Evolutionary conservation across 257 asterid genomes (phyloP), one percentile per base, ranked within the genome.

Genomic region (Cordia subcordata): DNA sequence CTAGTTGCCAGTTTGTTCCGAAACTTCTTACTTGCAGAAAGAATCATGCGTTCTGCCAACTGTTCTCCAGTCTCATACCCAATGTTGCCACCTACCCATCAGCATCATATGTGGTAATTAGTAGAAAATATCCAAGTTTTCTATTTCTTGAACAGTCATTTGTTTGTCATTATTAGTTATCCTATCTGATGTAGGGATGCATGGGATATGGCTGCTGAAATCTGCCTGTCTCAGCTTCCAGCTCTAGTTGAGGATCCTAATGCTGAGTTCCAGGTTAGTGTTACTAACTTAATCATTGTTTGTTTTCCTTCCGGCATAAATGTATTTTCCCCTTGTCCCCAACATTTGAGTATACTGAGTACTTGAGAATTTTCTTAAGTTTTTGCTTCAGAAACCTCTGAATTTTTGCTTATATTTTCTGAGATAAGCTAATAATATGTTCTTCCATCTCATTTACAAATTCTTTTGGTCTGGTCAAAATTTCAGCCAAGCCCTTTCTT

Each of bases 121-220:
- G 52, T 14, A 45, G 42, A 10, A 40, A 61, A 53, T 18, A 13
- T 66, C 50, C 60, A 8, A 13, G 14, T 35, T 23, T 46, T 46
- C 32, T 19, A 10, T 54, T 20, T 53, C 8, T 13, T 35, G 52
- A 15, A 51, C 55, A 33, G 60, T 62, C 44, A 39, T 75, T 60
- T 63, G 56, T 64, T 53, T 35, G 37, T 53, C 60, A 58, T 42
- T 60, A 46, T 62, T 62, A 37, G 40, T 55, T 47, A 50, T 42
- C 53, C 58, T 61, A 53, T 75, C 66, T 65, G 15, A 61, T 73
- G 10, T 62, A 93, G 99, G 99, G 97, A 89, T 80, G 99, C 99
- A 57, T 93, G 99, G 99, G 99, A 93, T 72, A 93, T 93, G 99
- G 97, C 99, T 72, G 96, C 99, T 65, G 99, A 93, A 79, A 89